Conservation (phyloP, 352 stramenopile species). For the Phytophthora tubulina region DNA sequence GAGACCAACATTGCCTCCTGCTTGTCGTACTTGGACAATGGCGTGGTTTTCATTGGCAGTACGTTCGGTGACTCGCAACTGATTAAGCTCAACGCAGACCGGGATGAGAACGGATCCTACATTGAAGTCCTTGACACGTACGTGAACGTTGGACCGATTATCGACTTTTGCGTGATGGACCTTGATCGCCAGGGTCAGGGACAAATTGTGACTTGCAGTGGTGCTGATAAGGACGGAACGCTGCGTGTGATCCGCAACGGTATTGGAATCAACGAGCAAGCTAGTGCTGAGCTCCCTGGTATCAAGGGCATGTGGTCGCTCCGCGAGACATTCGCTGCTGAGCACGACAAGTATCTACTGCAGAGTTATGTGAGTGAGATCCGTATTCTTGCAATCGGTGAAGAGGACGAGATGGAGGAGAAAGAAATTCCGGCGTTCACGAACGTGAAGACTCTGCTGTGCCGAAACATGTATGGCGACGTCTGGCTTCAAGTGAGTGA, state of each 20-base stretch:
- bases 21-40: slow-evolving; percentile 95
- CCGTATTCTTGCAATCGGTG: slow-evolving; percentile 94
- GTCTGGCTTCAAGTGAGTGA: slow-evolving; percentile 96
- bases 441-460: slow-evolving; percentile 93
- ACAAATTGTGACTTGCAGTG: slow-evolving; percentile 97
- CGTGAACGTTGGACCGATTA: slow-evolving; percentile 97
- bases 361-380: slow-evolving; percentile 97
- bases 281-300: slow-evolving; percentile 94
- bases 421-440: slow-evolving; percentile 88
- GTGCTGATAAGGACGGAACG: slow-evolving; percentile 95
- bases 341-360: slow-evolving; percentile 96
- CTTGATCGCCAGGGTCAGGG: slow-evolving; percentile 94
- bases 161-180: slow-evolving; percentile 98
- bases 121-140: slow-evolving; percentile 97
- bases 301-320: slow-evolving; percentile 99
- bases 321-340: slow-evolving; percentile 82
- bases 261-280: slow-evolving; percentile 98
- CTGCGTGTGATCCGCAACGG: slow-evolving; percentile 98
- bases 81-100: slow-evolving; percentile 91
- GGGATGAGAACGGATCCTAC: slow-evolving; percentile 87
- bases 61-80: slow-evolving; percentile 96
- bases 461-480: slow-evolving; percentile 92
- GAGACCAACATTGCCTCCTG: slow-evolving; percentile 92
- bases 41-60: slow-evolving; percentile 96
- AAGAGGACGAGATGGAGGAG: slow-evolving; percentile 93